Percentiles rank a stretch among this genome's conserved stretches.
phyloP scores from a whole-genome alignment of 306 rosid species.

The Casuarina equisetifolia region DNA sequence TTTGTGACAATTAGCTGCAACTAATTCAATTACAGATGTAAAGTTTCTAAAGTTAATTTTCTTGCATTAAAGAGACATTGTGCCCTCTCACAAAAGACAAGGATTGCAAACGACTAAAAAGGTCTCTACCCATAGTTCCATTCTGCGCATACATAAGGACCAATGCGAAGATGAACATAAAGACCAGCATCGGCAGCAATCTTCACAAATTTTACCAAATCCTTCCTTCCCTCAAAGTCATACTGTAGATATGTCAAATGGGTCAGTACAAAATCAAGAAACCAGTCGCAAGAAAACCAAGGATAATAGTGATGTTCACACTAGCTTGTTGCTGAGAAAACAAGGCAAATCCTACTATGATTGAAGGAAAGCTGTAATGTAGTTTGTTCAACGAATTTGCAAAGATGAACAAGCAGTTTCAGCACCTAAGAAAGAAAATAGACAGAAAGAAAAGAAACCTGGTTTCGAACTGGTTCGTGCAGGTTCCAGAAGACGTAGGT shows the following conservation, averaged over 20 bases:
- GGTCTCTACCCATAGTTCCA: conserved; percentile 88
- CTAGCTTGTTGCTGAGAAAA: neutral
- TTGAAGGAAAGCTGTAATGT: neutral
- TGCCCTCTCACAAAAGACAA: neutral
- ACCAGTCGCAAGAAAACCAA: neutral
- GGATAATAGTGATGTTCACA: neutral
- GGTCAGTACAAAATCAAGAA: conserved; percentile 4
- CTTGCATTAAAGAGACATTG: no score
- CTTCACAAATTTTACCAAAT: conserved; percentile 77
- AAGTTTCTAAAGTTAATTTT: no score
- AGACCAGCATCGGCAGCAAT: conserved; percentile 77
- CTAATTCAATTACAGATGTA: no score
- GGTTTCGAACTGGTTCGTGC: conserved; percentile 76
- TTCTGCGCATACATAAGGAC: conserved; percentile 95
- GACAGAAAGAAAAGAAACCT: conserved; percentile 44
- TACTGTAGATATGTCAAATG: conserved; percentile 44
- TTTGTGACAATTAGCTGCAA: no score
- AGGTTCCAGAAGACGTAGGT: conserved; percentile 92
- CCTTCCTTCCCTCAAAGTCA: conserved; percentile 71
- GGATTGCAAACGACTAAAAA: neutral
- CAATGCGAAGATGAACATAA: conserved; percentile 85
- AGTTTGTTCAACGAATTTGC: conserved; percentile 4
- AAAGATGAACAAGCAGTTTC: conserved; percentile 15
- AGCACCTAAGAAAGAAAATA: neutral
- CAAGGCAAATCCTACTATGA: conserved; percentile 21